phyloP scores from a whole-genome alignment of 345 rosid species.

The Lepidium africanum region DNA sequence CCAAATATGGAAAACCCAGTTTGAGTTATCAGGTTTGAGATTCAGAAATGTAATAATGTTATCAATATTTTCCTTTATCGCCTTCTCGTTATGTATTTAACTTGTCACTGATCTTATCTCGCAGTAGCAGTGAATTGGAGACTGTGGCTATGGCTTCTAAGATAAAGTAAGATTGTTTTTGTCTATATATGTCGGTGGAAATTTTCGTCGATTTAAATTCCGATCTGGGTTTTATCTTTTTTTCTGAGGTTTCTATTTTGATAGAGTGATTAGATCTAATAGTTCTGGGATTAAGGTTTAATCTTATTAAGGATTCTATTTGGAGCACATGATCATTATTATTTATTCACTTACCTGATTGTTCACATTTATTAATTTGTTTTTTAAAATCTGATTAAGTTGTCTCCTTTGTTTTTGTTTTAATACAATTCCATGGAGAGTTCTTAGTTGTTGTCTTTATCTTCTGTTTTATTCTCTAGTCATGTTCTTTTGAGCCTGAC shows the following conservation, averaged over 20 bases:
- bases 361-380: neutral
- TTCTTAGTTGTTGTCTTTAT: neutral
- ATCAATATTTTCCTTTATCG: neutral
- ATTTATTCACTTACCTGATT: neutral
- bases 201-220: constrained; percentile 14
- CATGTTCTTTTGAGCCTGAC: neutral
- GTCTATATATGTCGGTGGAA: neutral
- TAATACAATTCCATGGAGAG: neutral
- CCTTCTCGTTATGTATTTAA: neutral
- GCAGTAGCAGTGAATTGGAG: neutral
- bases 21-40: neutral
- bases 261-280: neutral
- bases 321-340: neutral
- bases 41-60: neutral
- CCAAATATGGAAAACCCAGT: neutral
- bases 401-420: neutral
- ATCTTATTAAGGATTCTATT: neutral
- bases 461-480: neutral
- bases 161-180: constrained; percentile 12
- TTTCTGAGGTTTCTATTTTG: neutral
- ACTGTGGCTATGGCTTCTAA: constrained; percentile 24
- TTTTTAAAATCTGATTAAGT: neutral
- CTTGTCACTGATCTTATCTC: neutral
- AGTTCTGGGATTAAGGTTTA: constrained; percentile 9
- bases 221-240: constrained; percentile 12